A percentile compares a stretch with the other conserved stretches of the same genome.
phyloP scores from a whole-genome alignment of 768 basidiomycete genomes.

The Boletales sp. region DNA sequence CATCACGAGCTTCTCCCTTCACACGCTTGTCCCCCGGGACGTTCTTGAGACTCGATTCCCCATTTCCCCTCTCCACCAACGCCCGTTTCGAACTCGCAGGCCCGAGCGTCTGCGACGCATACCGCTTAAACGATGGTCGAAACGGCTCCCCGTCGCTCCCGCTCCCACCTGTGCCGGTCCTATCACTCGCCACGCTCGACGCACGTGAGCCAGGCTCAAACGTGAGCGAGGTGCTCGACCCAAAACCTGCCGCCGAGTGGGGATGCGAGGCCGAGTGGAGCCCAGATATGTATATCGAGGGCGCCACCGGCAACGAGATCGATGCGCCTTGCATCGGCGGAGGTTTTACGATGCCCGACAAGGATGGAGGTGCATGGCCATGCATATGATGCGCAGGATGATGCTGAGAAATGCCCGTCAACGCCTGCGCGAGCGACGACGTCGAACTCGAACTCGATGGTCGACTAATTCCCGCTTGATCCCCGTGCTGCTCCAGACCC shows the following conservation, averaged over 20 bases:
- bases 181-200: slow-evolving; percentile 31
- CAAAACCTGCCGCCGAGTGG: slow-evolving; percentile 2
- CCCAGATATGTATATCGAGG: slow-evolving; percentile 14
- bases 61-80: slow-evolving; percentile 32
- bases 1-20: neutral
- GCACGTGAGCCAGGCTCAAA: slow-evolving; percentile 25
- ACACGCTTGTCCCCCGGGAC: neutral
- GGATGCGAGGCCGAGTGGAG: slow-evolving; percentile 5
- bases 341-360: slow-evolving; percentile 15
- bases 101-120: slow-evolving; percentile 71
- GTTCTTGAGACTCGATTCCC: slow-evolving; percentile 13
- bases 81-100: slow-evolving; percentile 55
- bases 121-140: slow-evolving; percentile 68
- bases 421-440: slow-evolving; percentile 41
- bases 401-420: slow-evolving; percentile 24
- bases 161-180: slow-evolving; percentile 29
- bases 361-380: neutral
- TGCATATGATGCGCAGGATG: neutral
- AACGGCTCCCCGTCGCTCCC: slow-evolving; percentile 30
- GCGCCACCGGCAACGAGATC: slow-evolving; percentile 34
- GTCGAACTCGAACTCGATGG: slow-evolving; percentile 37
- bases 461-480: slow-evolving; percentile 27
- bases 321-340: slow-evolving; percentile 26
- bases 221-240: slow-evolving; percentile 10
- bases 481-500: slow-evolving; percentile 8